A percentile compares a stretch with the other conserved stretches of the same genome.
Evolutionary conservation across 75 land plant genomes (phyloP).

Genomic region (Picea sitchensis): DNA sequence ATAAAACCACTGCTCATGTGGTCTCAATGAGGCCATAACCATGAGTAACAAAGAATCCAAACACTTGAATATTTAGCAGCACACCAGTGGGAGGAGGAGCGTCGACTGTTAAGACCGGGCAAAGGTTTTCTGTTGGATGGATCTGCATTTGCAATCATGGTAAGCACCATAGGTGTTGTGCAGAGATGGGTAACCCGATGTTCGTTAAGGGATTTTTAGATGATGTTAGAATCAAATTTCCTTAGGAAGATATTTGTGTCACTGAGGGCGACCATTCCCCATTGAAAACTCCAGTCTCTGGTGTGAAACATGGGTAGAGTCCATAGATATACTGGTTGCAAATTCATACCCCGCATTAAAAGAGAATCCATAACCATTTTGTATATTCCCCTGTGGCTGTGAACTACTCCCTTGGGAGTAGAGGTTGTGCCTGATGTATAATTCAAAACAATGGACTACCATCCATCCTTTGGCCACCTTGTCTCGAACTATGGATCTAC

Average conservation of each 20-base stretch:
- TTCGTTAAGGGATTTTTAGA: slow-evolving; percentile 27
- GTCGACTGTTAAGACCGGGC: slow-evolving; percentile 49
- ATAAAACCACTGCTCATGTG: slow-evolving; percentile 41
- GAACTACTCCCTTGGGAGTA: too few species aligned
- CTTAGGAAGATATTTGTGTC: slow-evolving; percentile 69
- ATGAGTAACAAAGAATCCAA: slow-evolving; percentile 18
- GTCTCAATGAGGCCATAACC: slow-evolving; percentile 81
- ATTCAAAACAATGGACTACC: too few species aligned
- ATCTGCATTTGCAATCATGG: slow-evolving; percentile 54
- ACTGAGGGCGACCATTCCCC: slow-evolving; percentile 35
- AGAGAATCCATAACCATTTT: slow-evolving; percentile 19
- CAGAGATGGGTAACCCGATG: slow-evolving; percentile 73
- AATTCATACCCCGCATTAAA: slow-evolving; percentile 18
- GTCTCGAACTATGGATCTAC: too few species aligned
- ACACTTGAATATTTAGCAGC: slow-evolving; percentile 46
- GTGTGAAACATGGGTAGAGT: slow-evolving; percentile 92
- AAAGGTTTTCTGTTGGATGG: slow-evolving; percentile 17
- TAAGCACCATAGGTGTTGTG: slow-evolving; percentile 17
- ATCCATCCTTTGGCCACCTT: too few species aligned
- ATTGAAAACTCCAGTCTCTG: slow-evolving; percentile 61
- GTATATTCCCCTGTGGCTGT: slow-evolving; percentile 13
- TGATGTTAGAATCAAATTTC: slow-evolving; percentile 36
- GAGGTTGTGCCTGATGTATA: too few species aligned
- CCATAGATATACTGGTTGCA: slow-evolving; percentile 64
- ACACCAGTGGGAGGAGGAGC: slow-evolving; percentile 80